Evolutionary conservation across 192 early-diverging fungal species (phyloP).

Genomic region (Entrophospora sp.): DNA sequence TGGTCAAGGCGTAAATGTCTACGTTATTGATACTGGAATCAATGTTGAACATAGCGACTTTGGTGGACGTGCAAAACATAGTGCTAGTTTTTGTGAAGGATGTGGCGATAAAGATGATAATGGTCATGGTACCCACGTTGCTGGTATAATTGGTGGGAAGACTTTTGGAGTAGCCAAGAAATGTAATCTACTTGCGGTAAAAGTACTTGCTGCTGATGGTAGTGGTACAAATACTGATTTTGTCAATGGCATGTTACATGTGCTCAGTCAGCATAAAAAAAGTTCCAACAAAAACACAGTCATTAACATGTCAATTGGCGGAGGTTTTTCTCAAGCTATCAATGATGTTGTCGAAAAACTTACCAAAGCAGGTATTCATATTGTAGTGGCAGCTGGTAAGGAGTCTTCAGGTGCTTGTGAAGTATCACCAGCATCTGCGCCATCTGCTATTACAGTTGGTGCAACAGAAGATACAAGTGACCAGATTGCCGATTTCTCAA

Average conservation of each 20-base stretch:
- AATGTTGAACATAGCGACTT: conserved; percentile 58
- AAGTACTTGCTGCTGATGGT: conserved; percentile 43
- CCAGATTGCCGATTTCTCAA: conserved; percentile 69
- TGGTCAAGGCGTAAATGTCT: conserved; percentile 50
- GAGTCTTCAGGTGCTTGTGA: conserved; percentile 37
- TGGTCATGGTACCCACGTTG: conserved; percentile 74
- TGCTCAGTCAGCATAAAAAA: background rate
- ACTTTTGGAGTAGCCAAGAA: conserved; percentile 50
- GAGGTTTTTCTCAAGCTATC: conserved; percentile 15
- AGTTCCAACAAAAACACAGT: conserved; percentile 11
- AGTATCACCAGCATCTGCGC: conserved; percentile 33
- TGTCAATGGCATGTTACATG: conserved; percentile 58
- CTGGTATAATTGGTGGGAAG: conserved; percentile 70
- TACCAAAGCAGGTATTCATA: conserved; percentile 35
- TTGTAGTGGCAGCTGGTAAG: conserved; percentile 60
- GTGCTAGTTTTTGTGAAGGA: conserved; percentile 38
- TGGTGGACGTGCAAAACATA: conserved; percentile 60
- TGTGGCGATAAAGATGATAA: conserved; percentile 29
- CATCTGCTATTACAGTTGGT: conserved; percentile 73
- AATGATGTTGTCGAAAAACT: conserved; percentile 27
- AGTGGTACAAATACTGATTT: conserved; percentile 36
- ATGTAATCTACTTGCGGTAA: conserved; percentile 47
- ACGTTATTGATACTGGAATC: conserved; percentile 58
- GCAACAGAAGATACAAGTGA: conserved; percentile 64
- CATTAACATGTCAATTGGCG: conserved; percentile 35